phyloP scores from a whole-genome alignment of 2,329 filamentous ascomycete genomes.

The Colletotrichum echinochloae region DNA sequence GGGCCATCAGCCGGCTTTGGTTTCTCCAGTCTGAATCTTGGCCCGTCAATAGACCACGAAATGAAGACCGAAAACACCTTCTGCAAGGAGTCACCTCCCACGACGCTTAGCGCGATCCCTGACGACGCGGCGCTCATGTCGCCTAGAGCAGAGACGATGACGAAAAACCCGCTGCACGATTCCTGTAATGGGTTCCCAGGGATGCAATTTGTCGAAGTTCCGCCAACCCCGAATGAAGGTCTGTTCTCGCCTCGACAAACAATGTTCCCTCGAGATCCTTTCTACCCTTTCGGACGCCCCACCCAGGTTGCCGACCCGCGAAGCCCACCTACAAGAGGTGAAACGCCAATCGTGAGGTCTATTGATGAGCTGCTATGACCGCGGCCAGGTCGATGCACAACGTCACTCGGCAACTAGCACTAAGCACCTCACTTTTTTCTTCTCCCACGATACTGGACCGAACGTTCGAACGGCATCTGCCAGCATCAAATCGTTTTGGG shows the following conservation, averaged over 20 bases:
- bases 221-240: slow-evolving; percentile 63
- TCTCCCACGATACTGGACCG: too few species aligned
- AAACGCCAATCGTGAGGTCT: slow-evolving; percentile 79
- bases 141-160: slow-evolving; percentile 79
- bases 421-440: too few species aligned
- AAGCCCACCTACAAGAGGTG: slow-evolving; percentile 80
- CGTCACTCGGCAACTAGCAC: slow-evolving; percentile 30
- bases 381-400: slow-evolving; percentile 23
- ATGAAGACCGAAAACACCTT: slow-evolving; percentile 42
- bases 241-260: slow-evolving; percentile 66
- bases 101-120: slow-evolving; percentile 51
- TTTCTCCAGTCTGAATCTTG: slow-evolving; percentile 54
- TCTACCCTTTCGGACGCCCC: slow-evolving; percentile 64
- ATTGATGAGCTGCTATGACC: slow-evolving; percentile 80
- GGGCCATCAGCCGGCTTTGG: slow-evolving; percentile 54
- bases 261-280: slow-evolving; percentile 66
- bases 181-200: slow-evolving; percentile 57
- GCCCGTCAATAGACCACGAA: slow-evolving; percentile 44
- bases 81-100: slow-evolving; percentile 51
- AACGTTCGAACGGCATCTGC: slow-evolving; percentile 20
- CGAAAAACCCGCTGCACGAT: slow-evolving; percentile 72
- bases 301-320: slow-evolving; percentile 72
- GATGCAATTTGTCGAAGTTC: slow-evolving; percentile 65
- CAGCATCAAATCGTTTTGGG: slow-evolving; percentile 1
- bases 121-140: slow-evolving; percentile 73